These are phyloP conservation scores for Erodium maritimum DNA, from an alignment of 345 rosid species.

Conservation along the genomic window DNA sequence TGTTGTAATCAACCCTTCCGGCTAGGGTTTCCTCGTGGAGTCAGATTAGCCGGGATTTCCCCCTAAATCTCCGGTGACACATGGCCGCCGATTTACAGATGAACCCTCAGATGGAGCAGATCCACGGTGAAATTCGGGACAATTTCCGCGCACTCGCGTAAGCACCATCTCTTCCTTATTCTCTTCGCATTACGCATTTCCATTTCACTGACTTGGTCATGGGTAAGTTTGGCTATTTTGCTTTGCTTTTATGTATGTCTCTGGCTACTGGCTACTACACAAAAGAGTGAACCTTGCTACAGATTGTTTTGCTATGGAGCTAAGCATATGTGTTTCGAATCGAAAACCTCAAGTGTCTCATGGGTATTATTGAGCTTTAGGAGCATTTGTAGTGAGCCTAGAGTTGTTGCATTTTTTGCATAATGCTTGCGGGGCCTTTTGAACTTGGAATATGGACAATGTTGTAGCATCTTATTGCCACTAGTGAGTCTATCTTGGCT, in stretches of 20 bases:
- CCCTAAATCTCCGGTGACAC: slow-evolving; percentile 25
- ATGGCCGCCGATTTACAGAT: slow-evolving; percentile 61
- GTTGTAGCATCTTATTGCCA: background rate
- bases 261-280: too few species aligned
- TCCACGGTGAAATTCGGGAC: slow-evolving; percentile 92
- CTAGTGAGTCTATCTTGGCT: background rate
- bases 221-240: background rate
- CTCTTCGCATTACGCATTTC: background rate
- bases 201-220: background rate
- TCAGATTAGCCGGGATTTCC: slow-evolving; percentile 16
- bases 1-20: background rate
- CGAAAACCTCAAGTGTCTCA: background rate
- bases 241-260: too few species aligned
- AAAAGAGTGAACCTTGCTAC: too few species aligned
- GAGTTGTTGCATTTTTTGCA: background rate
- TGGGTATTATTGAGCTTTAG: too few species aligned
- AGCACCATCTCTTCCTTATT: slow-evolving; percentile 1
- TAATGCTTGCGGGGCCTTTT: too few species aligned
- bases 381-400: background rate
- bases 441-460: too few species aligned
- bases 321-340: background rate
- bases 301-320: background rate
- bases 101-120: slow-evolving; percentile 92
- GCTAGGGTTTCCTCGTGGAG: background rate
- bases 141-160: slow-evolving; percentile 88